Conservation (phyloP, 2,329 filamentous ascomycete genomes). For the Fusarium multiceps region DNA sequence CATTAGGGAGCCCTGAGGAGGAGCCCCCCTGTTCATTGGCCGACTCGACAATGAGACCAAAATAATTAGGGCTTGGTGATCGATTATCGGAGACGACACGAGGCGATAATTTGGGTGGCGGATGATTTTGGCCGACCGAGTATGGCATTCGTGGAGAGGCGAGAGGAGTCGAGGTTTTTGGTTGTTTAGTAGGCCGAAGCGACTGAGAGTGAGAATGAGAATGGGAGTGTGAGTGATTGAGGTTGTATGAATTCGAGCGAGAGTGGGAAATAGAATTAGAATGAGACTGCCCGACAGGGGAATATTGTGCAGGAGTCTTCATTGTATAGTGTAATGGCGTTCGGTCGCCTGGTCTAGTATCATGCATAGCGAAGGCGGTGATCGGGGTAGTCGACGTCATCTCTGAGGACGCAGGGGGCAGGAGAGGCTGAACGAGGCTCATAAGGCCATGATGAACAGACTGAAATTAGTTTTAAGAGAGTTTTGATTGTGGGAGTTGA, state of each 20-base stretch:
- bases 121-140: slow-evolving; percentile 66
- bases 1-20: slow-evolving; percentile 71
- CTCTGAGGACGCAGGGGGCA: slow-evolving; percentile 33
- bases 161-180: slow-evolving; percentile 62
- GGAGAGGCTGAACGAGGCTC: slow-evolving; percentile 30
- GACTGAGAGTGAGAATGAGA: slow-evolving; percentile 55
- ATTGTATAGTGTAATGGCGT: slow-evolving; percentile 57
- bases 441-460: slow-evolving; percentile 38
- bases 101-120: slow-evolving; percentile 64
- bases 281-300: slow-evolving; percentile 49
- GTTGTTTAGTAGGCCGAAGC: slow-evolving; percentile 53
- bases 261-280: slow-evolving; percentile 42
- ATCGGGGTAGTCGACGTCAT: slow-evolving; percentile 45
- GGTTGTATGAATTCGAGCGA: slow-evolving; percentile 53
- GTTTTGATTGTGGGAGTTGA: not conserved
- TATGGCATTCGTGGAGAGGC: slow-evolving; percentile 64
- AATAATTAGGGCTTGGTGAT: slow-evolving; percentile 84
- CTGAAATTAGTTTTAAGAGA: slow-evolving; percentile 17
- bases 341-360: slow-evolving; percentile 51
- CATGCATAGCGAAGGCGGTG: slow-evolving; percentile 47
- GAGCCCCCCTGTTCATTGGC: slow-evolving; percentile 68
- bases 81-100: slow-evolving; percentile 52
- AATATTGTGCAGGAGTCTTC: slow-evolving; percentile 57
- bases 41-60: slow-evolving; percentile 77
- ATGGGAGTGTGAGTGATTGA: slow-evolving; percentile 53